Evolutionary conservation across 345 rosid species (phyloP), one percentile per base, ranked within the genome.

Genomic region (Lepidium didymum): DNA sequence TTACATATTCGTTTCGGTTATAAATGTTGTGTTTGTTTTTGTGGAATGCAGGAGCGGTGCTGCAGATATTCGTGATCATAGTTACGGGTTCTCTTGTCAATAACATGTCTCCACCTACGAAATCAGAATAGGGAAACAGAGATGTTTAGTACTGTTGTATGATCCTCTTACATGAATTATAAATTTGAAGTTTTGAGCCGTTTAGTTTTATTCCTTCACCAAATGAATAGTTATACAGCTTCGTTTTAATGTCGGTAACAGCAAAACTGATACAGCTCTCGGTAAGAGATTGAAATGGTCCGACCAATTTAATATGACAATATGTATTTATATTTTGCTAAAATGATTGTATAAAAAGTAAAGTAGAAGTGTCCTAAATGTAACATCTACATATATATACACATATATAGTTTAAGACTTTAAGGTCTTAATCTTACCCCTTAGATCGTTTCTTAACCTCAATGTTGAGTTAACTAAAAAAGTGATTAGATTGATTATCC

Each of bases 71-170:
- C 15, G 66, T 75, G 10, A 62, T 80, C 40, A 44, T 68, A 36
- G 81, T 81, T 10, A 58, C 74, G n/a, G 66, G 56, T 41, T 83
- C 85, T 4, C 85, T 87, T 34, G 64, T 82, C 40, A 69, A 66
- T 60, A 86, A 87, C 61, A 87, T 90, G 95, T 86, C 97, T 71
- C 97, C 90, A 3, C 92, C 90, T 40, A 84, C 86, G 56, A 87
- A 75, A 80, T 14, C 78, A 49, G 72, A 44, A 58, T 73, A 73
- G 67, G 18, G 61, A 58, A 14, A 53, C 13, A 35, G n/a, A 53
- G 55, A 54, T 16, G 15, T 23, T 50, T 11, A 15, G 33, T 15
- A 50, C 3, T 50, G 67, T 58, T 57, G 11, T 57, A 52, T 37
- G 25, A 19, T 45, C 55, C 49, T 72, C 42, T 33, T 44, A 15